Conservation (phyloP, 768 basidiomycete species). For the Floccularia luteovirens region DNA sequence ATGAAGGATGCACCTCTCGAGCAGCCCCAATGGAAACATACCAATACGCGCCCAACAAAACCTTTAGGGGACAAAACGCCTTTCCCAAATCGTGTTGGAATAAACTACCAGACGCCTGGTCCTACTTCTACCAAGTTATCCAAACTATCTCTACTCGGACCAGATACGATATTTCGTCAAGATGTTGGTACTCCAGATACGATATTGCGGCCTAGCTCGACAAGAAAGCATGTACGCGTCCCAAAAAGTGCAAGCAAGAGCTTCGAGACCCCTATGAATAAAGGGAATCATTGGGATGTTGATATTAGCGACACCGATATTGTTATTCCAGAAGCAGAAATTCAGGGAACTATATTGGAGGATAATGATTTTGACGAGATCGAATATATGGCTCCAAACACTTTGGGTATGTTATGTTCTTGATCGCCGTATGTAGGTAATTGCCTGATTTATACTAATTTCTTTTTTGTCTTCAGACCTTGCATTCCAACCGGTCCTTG, state of each 20-base stretch:
- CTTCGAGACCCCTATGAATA: conserved; percentile 62
- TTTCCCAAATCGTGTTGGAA: conserved; percentile 51
- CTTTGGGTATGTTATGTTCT: conserved; percentile 20
- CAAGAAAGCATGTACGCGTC: conserved; percentile 53
- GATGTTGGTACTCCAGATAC: conserved; percentile 3
- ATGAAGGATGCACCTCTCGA: conserved; percentile 11
- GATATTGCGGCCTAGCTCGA: conserved; percentile 57
- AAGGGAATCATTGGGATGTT: conserved; percentile 73
- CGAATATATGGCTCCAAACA: conserved; percentile 47
- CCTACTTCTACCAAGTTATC: conserved; percentile 24
- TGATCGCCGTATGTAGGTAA: background rate
- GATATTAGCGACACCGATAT: conserved; percentile 50
- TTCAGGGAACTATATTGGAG: conserved; percentile 17
- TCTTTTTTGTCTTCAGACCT: no score
- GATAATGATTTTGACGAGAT: conserved; percentile 35
- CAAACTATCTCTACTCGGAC: conserved; percentile 16
- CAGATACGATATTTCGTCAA: no score
- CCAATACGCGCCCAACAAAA: conserved; percentile 25
- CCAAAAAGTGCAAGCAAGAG: conserved; percentile 40
- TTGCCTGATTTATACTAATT: background rate
- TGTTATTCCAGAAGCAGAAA: conserved; percentile 19
- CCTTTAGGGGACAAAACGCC: conserved; percentile 71
- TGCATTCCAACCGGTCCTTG: conserved; percentile 33
- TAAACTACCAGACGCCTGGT: conserved; percentile 25
- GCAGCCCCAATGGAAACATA: conserved; percentile 1